These are phyloP conservation scores for Serendipita indica DNA, from an alignment of 768 basidiomycete species.

Conservation along the genomic window DNA sequence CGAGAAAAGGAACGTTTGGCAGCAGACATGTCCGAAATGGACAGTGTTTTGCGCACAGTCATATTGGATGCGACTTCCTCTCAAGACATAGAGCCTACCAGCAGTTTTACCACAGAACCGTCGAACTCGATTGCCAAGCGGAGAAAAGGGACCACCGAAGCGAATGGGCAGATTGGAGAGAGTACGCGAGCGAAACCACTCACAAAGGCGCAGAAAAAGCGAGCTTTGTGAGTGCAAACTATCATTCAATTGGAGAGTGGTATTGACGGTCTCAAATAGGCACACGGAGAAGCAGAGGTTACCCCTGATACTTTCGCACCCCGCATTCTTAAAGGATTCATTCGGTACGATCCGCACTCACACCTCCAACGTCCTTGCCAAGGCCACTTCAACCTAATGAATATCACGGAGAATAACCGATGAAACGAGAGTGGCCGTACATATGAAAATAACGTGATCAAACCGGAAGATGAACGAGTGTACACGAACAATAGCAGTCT, in stretches of 20 bases:
- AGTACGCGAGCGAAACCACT: conserved; percentile 1
- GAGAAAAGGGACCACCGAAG: neutral
- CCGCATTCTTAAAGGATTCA: neutral
- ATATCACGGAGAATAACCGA: too few species aligned
- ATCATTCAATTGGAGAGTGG: neutral
- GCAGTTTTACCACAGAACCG: neutral
- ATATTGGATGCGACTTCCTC: neutral
- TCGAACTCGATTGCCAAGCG: neutral
- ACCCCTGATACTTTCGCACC: neutral
- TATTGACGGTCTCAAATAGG: neutral
- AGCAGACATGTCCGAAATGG: neutral
- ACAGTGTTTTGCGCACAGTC: neutral
- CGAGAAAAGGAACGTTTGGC: neutral
- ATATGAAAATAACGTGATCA: too few species aligned
- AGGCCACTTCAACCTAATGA: neutral
- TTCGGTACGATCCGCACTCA: conserved; percentile 6
- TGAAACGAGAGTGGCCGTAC: too few species aligned
- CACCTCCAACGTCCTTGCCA: neutral
- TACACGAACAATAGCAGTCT: neutral
- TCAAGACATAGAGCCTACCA: neutral
- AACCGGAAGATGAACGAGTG: neutral
- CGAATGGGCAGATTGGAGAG: neutral
- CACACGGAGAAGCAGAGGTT: neutral
- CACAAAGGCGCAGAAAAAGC: neutral
- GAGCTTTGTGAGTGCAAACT: neutral